These are phyloP conservation scores for Durotheca rogersii DNA, from an alignment of 495 filamentous ascomycete genomes.

Conservation along the genomic window DNA sequence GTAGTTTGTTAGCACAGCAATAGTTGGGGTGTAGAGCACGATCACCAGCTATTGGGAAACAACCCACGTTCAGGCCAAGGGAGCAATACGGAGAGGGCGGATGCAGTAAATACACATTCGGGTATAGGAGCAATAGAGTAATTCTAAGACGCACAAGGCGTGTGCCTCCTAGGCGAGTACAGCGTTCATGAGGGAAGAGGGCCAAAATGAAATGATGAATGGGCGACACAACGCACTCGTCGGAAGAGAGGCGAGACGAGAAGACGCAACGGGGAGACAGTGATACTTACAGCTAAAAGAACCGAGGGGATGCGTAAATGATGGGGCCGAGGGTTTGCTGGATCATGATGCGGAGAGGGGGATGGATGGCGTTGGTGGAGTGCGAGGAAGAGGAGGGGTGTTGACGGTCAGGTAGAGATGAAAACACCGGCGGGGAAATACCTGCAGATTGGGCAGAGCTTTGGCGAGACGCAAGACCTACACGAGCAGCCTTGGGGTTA, in stretches of 20 bases:
- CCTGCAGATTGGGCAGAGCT: background rate
- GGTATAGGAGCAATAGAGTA: too few relatives aligned
- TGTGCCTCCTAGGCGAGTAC: too few relatives aligned
- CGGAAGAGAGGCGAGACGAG: slow-evolving; percentile 2
- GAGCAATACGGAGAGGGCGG: too few relatives aligned
- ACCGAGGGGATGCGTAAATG: slow-evolving; percentile 18
- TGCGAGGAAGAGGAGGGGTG: background rate
- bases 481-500: slow-evolving; percentile 2
- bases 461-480: background rate
- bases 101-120: too few relatives aligned
- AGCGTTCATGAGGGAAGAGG: too few relatives aligned
- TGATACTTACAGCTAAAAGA: slow-evolving; percentile 33
- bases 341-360: slow-evolving; percentile 31
- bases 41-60: too few relatives aligned
- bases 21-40: too few relatives aligned
- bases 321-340: slow-evolving; percentile 17
- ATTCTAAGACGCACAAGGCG: too few relatives aligned
- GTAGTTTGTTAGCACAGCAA: too few relatives aligned
- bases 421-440: background rate
- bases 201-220: too few relatives aligned
- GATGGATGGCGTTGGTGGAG: slow-evolving; percentile 10
- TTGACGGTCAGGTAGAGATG: background rate
- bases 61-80: too few relatives aligned
- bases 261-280: background rate
- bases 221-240: background rate